Evolutionary conservation across 345 rosid species (phyloP).

Genomic region (Acer negundo): DNA sequence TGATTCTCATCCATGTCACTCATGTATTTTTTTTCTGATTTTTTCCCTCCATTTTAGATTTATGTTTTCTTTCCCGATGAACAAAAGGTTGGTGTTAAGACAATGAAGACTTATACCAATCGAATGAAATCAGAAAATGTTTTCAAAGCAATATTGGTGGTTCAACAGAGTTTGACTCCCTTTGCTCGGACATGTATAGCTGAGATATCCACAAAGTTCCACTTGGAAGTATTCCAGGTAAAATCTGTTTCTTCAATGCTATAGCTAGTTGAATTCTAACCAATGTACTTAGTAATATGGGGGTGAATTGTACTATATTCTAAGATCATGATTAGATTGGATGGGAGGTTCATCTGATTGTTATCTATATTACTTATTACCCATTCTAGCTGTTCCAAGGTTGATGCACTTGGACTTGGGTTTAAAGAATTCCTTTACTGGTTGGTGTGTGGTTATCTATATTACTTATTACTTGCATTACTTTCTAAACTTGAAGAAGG

Average conservation of each 20-base stretch:
- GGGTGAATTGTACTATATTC: not conserved
- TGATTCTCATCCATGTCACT: not conserved
- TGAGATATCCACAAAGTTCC: conserved; percentile 70
- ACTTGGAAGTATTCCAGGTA: conserved; percentile 90
- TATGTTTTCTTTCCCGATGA: conserved; percentile 90
- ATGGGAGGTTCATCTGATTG: not conserved
- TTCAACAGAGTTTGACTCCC: conserved; percentile 81
- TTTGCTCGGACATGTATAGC: conserved; percentile 75
- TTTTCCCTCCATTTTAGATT: conserved; percentile 36
- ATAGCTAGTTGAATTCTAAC: conserved; percentile 1
- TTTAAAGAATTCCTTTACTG: not conserved
- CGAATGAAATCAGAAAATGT: conserved; percentile 88
- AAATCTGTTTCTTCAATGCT: not conserved
- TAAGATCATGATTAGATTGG: not conserved
- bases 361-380: not conserved
- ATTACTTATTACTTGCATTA: not conserved
- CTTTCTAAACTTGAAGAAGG: not conserved
- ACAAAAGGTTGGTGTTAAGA: conserved; percentile 80
- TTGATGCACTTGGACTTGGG: not conserved
- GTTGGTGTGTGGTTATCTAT: not conserved
- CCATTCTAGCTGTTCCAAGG: not conserved
- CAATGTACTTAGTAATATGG: not conserved
- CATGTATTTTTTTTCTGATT: not conserved
- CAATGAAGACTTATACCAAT: conserved; percentile 84
- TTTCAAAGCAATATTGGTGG: conserved; percentile 73